Evolutionary conservation across 495 filamentous ascomycete genomes (phyloP).

Genomic region (Podospora fimiseda): DNA sequence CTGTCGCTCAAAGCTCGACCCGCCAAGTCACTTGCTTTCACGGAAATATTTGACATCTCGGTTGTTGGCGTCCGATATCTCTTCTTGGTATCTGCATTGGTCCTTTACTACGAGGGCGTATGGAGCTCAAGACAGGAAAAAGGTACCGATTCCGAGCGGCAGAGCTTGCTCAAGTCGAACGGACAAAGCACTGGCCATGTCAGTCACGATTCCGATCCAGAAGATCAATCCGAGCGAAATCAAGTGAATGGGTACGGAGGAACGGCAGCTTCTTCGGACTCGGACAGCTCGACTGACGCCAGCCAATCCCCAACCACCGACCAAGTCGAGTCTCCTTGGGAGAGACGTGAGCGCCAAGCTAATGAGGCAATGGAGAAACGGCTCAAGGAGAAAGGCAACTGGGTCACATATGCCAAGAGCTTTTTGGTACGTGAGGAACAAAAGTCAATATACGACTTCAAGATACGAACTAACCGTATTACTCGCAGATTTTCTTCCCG

Average conservation of each 20-base stretch:
- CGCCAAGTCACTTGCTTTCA: constrained; percentile 7
- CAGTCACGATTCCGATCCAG: constrained; percentile 14
- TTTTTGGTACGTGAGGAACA: constrained; percentile 42
- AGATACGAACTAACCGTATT: constrained; percentile 3
- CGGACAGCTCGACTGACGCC: constrained; percentile 29
- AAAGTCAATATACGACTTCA: neutral
- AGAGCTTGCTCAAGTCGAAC: constrained; percentile 40
- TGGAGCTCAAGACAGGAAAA: constrained; percentile 25
- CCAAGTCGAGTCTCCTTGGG: constrained; percentile 40
- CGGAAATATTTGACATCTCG: constrained; percentile 30
- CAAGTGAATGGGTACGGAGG: constrained; percentile 39
- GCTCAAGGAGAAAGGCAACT: constrained; percentile 55
- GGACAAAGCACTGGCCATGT: constrained; percentile 6
- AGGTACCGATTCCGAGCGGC: constrained; percentile 43
- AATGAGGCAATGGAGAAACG: constrained; percentile 50
- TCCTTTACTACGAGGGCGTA: constrained; percentile 27
- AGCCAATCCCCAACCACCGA: constrained; percentile 29
- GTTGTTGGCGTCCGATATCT: constrained; percentile 28
- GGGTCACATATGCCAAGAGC: constrained; percentile 57
- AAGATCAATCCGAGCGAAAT: constrained; percentile 16
- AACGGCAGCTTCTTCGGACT: constrained; percentile 30
- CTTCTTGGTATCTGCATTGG: constrained; percentile 23
- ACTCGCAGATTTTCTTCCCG: constrained; percentile 52
- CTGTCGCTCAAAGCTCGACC: constrained; percentile 26
- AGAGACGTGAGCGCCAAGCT: constrained; percentile 43